Base-by-base conservation (phyloP, 768 basidiomycete genomes). In the Hygrocybe coccinea region DNA sequence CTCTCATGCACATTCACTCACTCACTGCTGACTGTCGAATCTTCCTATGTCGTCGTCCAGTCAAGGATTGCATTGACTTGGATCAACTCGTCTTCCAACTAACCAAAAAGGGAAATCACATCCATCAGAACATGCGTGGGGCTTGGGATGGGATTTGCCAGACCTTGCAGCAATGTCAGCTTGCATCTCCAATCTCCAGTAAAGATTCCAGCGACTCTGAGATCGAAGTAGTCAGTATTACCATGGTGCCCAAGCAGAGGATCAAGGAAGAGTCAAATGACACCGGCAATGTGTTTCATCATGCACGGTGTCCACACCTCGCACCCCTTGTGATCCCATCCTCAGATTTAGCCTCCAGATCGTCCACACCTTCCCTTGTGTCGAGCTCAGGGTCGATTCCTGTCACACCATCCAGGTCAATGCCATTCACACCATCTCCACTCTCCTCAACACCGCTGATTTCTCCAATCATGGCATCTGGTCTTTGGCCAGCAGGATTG, bases 291-390 rank as follows among this genome's bases (percentile, higher is more conserved):
- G 25, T 19, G 12, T 19, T 47, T 14, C 19, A 17, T 29, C 19
- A 14, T 12, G 19, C 46, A 21, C 46, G 22, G 24, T n/a, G 46
- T 15, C 46, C 46, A 12, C 46, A n/a, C 17, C 46, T 47, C 22
- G 12, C 46, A 47, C 46, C 46, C 14, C 25, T 47, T 14, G 24
- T 25, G 12, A 47, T 47, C 14, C 36, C 60, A 22, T 29, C 82
- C 0, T 84, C 87, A 58, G 87, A 87, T 2, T 82, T 82, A 2
- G 62, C 68, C 3, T 83, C 74, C 52, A 76, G 81, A 51, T 84
- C 73, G 17, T 75, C 76, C 7, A 74, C 75, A 49, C 78, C 77
- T 15, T 77, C 66, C 11, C 29, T 29, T 29, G 29, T 29, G 29
- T 29, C 29, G 8, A 29, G 29, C 29, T 29, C 29, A 29, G 29